Base-by-base conservation (phyloP, 371 early-diverging fungal genomes). In the Paraphysoderma sedebokerense region DNA sequence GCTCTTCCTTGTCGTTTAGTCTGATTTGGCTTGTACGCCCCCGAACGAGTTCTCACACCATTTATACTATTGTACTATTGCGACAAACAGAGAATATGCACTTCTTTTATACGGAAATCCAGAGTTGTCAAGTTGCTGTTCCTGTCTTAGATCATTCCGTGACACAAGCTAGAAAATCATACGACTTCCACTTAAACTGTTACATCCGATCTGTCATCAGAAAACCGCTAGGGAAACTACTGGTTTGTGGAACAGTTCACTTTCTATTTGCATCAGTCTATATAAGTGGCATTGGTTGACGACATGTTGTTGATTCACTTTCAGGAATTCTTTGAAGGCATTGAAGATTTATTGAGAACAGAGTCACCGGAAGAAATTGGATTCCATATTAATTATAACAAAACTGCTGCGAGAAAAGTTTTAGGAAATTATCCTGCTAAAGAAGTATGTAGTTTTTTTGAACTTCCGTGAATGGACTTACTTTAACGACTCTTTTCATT, bases 321-420 rank as follows among this genome's bases (percentile, higher is more conserved):
- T 1, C 49, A 81, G 81, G 93, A 88, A 62, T 96, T 96, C 60
- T 96, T 92, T 59, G 92, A 92, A 49, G 91, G 89, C 8, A 82
- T 96, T 7, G 87, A 91, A 36, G 71, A 66, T 15, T 56, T 86
- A 49, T 65, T 85, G 39, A 83, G 79, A 53, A 79, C 80, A 26
- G 61, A 68, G 13, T 74, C 82, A 5, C 68, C 77, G 2, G 89
- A 92, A 47, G 91, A 90, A 62, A 81, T 90, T 11, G 71, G 77
- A 13, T 88, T 77, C 60, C 83, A 85, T 49, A 58, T 85, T 58
- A 77, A 81, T 35, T 87, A 82, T 59, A 87, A 79, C 71, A 90
- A 88, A 61, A 62, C 74, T 0, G 79, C 82, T 12, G 65, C 88
- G n/a, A 81, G 81, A 45, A 86, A 88, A 55, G 79, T 91, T 3